Conservation (phyloP, 306 rosid species). For the Adenanthera pavonina region DNA sequence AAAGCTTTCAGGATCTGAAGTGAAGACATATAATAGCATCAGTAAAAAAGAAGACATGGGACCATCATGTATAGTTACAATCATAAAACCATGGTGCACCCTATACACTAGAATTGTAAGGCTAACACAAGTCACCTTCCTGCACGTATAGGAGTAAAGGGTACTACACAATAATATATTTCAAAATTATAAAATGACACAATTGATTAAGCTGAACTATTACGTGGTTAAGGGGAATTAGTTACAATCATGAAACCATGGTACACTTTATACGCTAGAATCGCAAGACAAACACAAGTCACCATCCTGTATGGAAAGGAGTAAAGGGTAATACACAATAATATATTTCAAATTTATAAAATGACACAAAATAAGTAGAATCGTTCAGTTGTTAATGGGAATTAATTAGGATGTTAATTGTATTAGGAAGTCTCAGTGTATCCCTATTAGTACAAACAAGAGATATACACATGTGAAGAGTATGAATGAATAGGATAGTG, state of each 20-base stretch:
- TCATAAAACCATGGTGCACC: not conserved
- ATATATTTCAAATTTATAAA: not conserved
- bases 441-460: not conserved
- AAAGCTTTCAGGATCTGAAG: slow-evolving; percentile 55
- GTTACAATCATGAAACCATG: not conserved
- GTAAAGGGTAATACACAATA: not conserved
- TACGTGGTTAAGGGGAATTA: not conserved
- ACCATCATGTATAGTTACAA: slow-evolving; percentile 25
- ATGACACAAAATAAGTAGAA: not conserved
- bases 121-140: slow-evolving; percentile 38
- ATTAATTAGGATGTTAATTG: not conserved
- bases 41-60: slow-evolving; percentile 44
- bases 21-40: slow-evolving; percentile 45
- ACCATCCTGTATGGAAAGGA: not conserved
- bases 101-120: not conserved
- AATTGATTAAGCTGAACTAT: not conserved
- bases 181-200: slow-evolving; percentile 18
- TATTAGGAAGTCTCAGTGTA: not conserved
- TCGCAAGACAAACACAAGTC: not conserved
- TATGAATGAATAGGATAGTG: not conserved
- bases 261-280: not conserved
- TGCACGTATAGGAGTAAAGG: slow-evolving; percentile 30
- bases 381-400: not conserved
- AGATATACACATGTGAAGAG: not conserved
- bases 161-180: not conserved